Conservation (phyloP, 2,329 filamentous ascomycete genomes). For the Ilyonectria destructans region DNA sequence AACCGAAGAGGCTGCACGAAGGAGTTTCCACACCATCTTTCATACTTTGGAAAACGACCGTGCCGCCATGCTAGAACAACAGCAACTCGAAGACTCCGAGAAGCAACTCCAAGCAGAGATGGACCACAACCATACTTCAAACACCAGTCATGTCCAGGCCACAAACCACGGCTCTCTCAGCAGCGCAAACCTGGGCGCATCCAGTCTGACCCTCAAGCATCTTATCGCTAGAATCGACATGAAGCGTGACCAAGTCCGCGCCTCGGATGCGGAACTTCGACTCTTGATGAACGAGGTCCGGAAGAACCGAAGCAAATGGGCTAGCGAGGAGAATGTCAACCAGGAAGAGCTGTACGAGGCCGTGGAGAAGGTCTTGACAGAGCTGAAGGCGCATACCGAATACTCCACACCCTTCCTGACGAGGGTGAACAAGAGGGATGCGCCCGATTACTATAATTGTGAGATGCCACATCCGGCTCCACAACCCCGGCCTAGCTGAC, state of each 20-base stretch:
- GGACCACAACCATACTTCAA: constrained; percentile 75
- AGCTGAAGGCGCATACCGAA: constrained; percentile 97
- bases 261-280: constrained; percentile 92
- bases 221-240: constrained; percentile 96
- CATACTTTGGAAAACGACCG: constrained; percentile 96
- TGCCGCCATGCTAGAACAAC: constrained; percentile 97
- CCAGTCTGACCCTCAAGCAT: constrained; percentile 96
- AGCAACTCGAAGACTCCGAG: constrained; percentile 96
- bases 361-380: constrained; percentile 95
- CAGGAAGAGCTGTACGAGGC: constrained; percentile 99
- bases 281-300: constrained; percentile 97
- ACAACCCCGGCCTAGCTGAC: constrained; percentile 41
- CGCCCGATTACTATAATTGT: constrained; percentile 94
- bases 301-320: constrained; percentile 99
- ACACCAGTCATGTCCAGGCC: constrained; percentile 65
- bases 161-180: constrained; percentile 91
- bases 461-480: constrained; percentile 59
- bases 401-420: constrained; percentile 97
- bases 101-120: constrained; percentile 97
- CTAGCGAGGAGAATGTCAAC: constrained; percentile 96
- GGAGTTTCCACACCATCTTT: constrained; percentile 93
- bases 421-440: constrained; percentile 96
- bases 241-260: constrained; percentile 90
- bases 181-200: constrained; percentile 94
- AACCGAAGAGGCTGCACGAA: constrained; percentile 90